These are phyloP conservation scores for Morella rubra DNA, from an alignment of 306 rosid species.

Conservation along the genomic window DNA sequence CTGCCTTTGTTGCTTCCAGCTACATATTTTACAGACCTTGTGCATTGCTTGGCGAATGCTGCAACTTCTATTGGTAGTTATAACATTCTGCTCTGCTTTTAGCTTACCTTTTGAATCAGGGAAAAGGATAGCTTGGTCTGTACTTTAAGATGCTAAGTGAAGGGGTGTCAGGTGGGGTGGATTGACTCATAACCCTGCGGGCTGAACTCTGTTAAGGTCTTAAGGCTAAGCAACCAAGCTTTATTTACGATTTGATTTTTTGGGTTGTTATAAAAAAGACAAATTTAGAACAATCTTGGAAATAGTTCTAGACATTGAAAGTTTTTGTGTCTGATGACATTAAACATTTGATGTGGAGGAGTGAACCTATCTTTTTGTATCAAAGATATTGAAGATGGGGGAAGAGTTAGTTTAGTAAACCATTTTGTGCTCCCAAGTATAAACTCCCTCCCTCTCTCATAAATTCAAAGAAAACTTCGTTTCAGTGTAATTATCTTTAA, in stretches of 20 bases:
- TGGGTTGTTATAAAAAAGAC: background rate
- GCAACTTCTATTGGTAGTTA: background rate
- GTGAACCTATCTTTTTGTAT: background rate
- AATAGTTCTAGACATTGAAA: background rate
- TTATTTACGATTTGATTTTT: background rate
- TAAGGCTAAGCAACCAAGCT: background rate
- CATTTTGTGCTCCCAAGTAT: slow-evolving; percentile 5
- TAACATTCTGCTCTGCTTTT: background rate
- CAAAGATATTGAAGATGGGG: background rate
- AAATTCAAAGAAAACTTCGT: background rate
- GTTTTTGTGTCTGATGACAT: background rate
- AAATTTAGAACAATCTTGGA: background rate
- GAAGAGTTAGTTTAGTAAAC: slow-evolving; percentile 14
- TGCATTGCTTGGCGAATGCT: background rate
- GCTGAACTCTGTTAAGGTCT: background rate
- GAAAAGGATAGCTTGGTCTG: background rate
- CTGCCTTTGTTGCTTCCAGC: too few relatives aligned
- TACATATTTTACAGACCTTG: too few relatives aligned
- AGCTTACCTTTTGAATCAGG: background rate
- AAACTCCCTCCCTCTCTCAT: background rate
- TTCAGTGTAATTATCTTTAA: background rate
- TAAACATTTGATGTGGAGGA: background rate
- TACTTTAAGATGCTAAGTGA: background rate
- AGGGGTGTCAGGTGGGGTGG: background rate
- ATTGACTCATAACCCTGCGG: background rate